Evolutionary conservation across 2,329 filamentous ascomycete genomes (phyloP), one percentile per base, ranked within the genome.

Genomic region (Dactylella cylindrospora): DNA sequence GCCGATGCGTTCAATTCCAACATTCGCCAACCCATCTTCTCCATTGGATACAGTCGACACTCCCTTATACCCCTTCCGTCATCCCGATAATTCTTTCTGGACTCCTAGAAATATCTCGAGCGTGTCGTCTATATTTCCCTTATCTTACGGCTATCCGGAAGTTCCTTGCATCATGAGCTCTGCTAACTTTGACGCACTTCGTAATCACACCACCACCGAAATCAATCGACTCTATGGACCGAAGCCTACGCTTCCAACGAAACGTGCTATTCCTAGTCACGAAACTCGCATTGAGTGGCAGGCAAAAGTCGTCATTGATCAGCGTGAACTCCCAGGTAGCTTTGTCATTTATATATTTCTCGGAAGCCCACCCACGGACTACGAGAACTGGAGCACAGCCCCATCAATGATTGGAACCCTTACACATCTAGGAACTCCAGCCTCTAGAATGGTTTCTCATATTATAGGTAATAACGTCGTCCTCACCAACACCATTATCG

Each of bases 91-190:
- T n/a, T 32, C 25, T 2, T 67, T 65, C 26, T 68, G 65, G 64
- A 68, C 67, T 12, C 67, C 66, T 8, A 25, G 33, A 1, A 65
- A 68, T 31, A 35, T 66, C 9, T 66, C 53, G 5, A 36, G 39
- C n/a, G 66, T 62, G 17, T 28, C 17, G 17, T 51, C 64, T 12
- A 62, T 68, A 23, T 68, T 49, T 20, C 43, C 28, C 5, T 52
- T 65, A 5, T 66, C 66, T 2, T 68, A 68, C 22, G 62, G 54
- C 15, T 68, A 68, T 46, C 66, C 67, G 1, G 67, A 68, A 39
- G 66, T 68, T 10, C 66, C 67, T 15, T 36, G 49, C 8, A 10
- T 57, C 12, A 59, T 65, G n/a, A 44, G 40, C 5, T 45, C 46
- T 28, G 31, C 53, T 12, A 43, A 26, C 8, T 17, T 50, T 5